These are phyloP conservation scores for Mycena epipterygia DNA, from an alignment of 768 basidiomycete species.

Conservation along the genomic window DNA sequence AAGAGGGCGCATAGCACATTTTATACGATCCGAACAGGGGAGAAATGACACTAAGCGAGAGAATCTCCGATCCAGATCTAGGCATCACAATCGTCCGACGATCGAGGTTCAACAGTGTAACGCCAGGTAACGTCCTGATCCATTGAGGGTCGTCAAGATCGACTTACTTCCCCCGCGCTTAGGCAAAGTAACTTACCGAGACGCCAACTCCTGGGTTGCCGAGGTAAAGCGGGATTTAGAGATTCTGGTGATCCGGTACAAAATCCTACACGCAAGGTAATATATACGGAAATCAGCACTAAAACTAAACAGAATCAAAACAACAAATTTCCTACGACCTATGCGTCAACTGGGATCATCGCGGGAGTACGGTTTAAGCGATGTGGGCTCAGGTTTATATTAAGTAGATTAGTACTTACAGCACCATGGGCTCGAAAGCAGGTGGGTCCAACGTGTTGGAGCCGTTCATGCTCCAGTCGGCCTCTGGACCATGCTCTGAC, in stretches of 20 bases:
- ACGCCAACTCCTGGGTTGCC: neutral
- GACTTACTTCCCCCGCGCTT: conserved; percentile 7
- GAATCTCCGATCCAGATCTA: conserved; percentile 34
- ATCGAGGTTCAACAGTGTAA: conserved; percentile 10
- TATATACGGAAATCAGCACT: conserved; percentile 17
- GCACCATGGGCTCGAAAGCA: conserved; percentile 35
- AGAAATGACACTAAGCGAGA: conserved; percentile 27
- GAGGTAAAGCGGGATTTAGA: conserved; percentile 6
- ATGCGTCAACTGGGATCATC: conserved; percentile 20
- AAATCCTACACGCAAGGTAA: conserved; percentile 16
- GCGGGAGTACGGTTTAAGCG: conserved; percentile 5
- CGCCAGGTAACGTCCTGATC: neutral
- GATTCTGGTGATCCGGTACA: conserved; percentile 1
- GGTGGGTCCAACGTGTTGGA: conserved; percentile 38
- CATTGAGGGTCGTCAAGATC: conserved; percentile 14
- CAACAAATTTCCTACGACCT: conserved; percentile 21
- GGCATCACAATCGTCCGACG: conserved; percentile 11
- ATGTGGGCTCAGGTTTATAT: conserved; percentile 20
- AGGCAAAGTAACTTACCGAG: conserved; percentile 13
- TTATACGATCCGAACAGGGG: conserved; percentile 28
- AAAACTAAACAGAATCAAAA: conserved; percentile 20
- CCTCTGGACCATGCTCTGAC: conserved; percentile 44
- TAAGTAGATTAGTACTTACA: conserved; percentile 23
- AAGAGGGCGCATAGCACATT: conserved; percentile 23
- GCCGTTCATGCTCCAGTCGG: conserved; percentile 57